Percentiles rank a stretch among this genome's conserved stretches.
Conservation (phyloP, 164 flowering plant species). For the Umbellularia californica region DNA sequence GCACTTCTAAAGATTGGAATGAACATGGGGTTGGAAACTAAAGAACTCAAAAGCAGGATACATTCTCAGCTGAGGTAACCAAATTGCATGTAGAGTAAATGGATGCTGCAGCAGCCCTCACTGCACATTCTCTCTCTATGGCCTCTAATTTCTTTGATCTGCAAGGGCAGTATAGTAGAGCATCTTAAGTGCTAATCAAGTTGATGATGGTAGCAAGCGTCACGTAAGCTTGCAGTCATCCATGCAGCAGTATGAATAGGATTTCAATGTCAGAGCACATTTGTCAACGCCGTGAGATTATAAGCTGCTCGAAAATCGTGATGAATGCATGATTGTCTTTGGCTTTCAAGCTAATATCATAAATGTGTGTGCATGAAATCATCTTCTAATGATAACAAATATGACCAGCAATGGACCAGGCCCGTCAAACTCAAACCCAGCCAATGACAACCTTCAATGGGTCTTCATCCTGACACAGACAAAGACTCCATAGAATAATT, state of each 20-base stretch:
- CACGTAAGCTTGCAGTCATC: not conserved
- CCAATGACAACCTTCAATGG: not conserved
- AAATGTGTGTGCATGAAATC: not conserved
- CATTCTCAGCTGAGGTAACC: constrained; percentile 40
- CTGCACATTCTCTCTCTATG: constrained; percentile 52
- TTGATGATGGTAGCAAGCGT: not conserved
- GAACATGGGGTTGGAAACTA: not conserved
- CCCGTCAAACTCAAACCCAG: not conserved
- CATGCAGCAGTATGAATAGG: not conserved
- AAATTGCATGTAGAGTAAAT: constrained; percentile 77
- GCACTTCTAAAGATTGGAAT: not conserved
- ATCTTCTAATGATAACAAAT: not conserved
- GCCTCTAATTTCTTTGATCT: constrained; percentile 33
- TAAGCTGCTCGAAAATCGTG: not conserved
- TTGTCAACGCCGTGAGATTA: not conserved
- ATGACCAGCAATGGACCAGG: no score
- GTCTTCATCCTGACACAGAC: not conserved
- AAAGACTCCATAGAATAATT: no score
- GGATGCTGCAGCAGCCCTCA: constrained; percentile 85
- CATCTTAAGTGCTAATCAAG: not conserved
- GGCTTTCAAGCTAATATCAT: not conserved
- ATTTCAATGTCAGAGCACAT: no score
- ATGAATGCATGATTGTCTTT: not conserved
- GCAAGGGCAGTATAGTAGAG: constrained; percentile 7
- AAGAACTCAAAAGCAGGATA: constrained; percentile 35